Base-by-base conservation (phyloP, 495 filamentous ascomycete species). In the Penicillium salamii region DNA sequence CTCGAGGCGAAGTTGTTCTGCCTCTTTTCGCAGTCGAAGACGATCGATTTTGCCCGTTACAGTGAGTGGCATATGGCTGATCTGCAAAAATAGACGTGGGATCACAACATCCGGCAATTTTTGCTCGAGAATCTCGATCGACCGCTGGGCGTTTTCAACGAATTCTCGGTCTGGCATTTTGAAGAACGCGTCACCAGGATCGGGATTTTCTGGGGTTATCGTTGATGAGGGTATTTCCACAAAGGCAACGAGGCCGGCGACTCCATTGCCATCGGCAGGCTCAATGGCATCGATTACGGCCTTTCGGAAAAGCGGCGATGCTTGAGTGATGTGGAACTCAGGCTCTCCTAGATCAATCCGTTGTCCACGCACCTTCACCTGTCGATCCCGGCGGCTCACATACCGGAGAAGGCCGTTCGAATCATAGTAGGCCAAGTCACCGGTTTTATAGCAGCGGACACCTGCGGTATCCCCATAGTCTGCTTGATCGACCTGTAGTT, bases 311-410 rank as follows among this genome's bases (percentile, higher is more conserved):
- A 31, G 28, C 3, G 28, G 21, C 15, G 42, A 46, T 36, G 32
- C 8, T n/a, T 36, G 42, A 9, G 15, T 7, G 7, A 50, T 37
- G 62, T 59, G 39, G 38, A 37, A 37, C 46, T 62, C 67, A n/a
- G 74, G 50, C 23, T 76, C 72, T 1, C 52, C 45, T 0, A 74
- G 54, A 13, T 76, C 70, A 13, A 76, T 40, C 0, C 72, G 66
- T 6, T 73, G 34, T 5, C 71, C 71, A 0, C 61, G 52, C 1
- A 76, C 47, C 51, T 71, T 67, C 38, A 52, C 26, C 36, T 54
- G 48, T 23, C 32, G 49, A 37, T 42, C 50, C 40, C 14, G 35
- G 8, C 41, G 28, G 15, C 47, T 42, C 29, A 34, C 31, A 20
- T 40, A 51, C 1, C 39, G 2, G 20, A 62, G 15, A n/a, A 33